Conservation (phyloP, 2,329 filamentous ascomycete genomes). For the Huntiella decipiens region DNA sequence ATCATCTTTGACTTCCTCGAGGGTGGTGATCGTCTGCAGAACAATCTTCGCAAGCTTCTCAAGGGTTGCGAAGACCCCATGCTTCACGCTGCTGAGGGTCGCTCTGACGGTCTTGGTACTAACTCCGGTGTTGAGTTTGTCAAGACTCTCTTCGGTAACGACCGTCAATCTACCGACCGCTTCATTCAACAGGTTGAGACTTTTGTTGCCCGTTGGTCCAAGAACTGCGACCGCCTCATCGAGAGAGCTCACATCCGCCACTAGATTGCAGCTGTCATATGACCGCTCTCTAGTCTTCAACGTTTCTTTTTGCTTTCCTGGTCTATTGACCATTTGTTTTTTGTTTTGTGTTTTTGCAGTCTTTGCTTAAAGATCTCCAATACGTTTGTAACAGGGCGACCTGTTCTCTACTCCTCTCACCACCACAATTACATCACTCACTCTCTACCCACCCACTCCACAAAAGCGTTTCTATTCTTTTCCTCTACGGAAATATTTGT, state of each 20-base stretch:
- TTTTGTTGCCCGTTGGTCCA: constrained; percentile 88
- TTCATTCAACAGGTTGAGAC: constrained; percentile 76
- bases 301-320: constrained; percentile 3
- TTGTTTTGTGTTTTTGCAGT: constrained; percentile 6
- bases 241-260: no score
- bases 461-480: constrained; percentile 2
- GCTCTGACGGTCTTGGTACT: constrained; percentile 55
- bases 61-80: constrained; percentile 88
- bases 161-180: constrained; percentile 77
- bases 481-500: no score
- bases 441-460: background rate
- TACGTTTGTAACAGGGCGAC: constrained; percentile 8
- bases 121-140: constrained; percentile 91
- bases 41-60: constrained; percentile 67
- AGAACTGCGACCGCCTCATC: constrained; percentile 24
- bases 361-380: constrained; percentile 5
- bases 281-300: no score
- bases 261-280: no score
- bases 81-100: constrained; percentile 69
- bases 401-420: constrained; percentile 1
- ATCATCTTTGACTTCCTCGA: constrained; percentile 81
- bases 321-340: background rate
- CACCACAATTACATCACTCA: background rate
- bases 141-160: constrained; percentile 81
- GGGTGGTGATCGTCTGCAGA: constrained; percentile 69